A percentile compares a stretch with the other conserved stretches of the same genome.
phyloP scores from a whole-genome alignment of 2,329 filamentous ascomycete genomes.

The Aspergillus ruber region DNA sequence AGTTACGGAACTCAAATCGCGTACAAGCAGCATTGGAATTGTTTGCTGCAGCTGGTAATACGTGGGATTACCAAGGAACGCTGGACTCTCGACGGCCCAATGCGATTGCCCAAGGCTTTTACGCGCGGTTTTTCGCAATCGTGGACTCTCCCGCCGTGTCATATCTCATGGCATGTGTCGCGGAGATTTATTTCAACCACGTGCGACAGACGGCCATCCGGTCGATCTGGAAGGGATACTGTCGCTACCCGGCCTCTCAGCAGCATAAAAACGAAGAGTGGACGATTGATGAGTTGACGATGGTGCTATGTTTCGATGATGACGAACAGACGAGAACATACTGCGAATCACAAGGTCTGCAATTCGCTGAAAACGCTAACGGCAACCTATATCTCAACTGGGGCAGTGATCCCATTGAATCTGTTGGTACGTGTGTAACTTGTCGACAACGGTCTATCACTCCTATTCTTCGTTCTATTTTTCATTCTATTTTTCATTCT shows the following conservation, averaged over 20 bases:
- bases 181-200: constrained; percentile 56
- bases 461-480: constrained; percentile 18
- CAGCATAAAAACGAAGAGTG: constrained; percentile 49
- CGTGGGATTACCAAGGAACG: constrained; percentile 46
- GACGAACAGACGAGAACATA: constrained; percentile 49
- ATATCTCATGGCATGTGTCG: constrained; percentile 59
- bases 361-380: constrained; percentile 41
- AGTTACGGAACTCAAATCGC: constrained; percentile 45
- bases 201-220: constrained; percentile 52
- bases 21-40: constrained; percentile 53
- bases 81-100: constrained; percentile 45
- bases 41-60: constrained; percentile 50
- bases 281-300: constrained; percentile 48
- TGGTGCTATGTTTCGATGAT: constrained; percentile 51
- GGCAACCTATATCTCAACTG: constrained; percentile 48
- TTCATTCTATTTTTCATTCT: constrained; percentile 10
- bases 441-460: constrained; percentile 5
- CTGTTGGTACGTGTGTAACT: constrained; percentile 37
- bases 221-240: constrained; percentile 49
- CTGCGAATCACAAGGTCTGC: constrained; percentile 48
- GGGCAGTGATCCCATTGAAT: constrained; percentile 40
- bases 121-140: constrained; percentile 52
- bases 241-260: constrained; percentile 42
- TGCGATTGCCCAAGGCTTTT: constrained; percentile 53
- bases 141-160: constrained; percentile 51